Base-by-base conservation (phyloP, 352 stramenopile genomes). In the Pythium vanterpoolii region DNA sequence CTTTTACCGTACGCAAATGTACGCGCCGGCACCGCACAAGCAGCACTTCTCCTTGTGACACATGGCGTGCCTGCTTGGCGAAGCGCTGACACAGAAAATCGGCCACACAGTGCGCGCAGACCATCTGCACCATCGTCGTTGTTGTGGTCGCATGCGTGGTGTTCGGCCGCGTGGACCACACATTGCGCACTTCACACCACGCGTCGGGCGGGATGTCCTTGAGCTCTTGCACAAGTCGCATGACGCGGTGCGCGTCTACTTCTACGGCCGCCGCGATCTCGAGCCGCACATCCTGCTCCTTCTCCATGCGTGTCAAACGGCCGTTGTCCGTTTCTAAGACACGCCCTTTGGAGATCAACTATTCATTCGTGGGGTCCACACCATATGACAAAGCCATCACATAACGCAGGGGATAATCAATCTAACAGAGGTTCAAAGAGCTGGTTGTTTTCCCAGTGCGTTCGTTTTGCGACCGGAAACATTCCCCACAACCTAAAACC, bases 41-140 rank as follows among this genome's bases (percentile, higher is more conserved):
- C 60, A 89, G 66, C 11, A 90, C 31, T 68, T 90, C 77, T 5
- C 81, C 77, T 26, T 69, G 54, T 0, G 66, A 72, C 1, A 88
- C 60, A 24, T 88, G 74, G 2, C 62, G 65, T 9, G 50, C 71
- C 27, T 74, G 66, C 28, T 69, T 67, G 9, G 73, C 36, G 47
- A 91, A 91, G 23, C 79, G 80, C 18, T 81, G 60, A 59, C 75
- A 88, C 3, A 91, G 60, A 62, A 88, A 88, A 5, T 67, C 68
- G 2, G 74, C 71, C n/a, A 91, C 74, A 1, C 13, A 40, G 5
- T 67, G 53, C 13, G 86, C 79, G 40, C 79, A 89, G 33, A 36
- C 71, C 40, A 89, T 52, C 9, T 78, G 66, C 1, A 78, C 71
- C 10, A 44, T 42, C 11, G 51, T 64, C 13, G 40, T 60, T n/a